Evolutionary conservation across 352 stramenopile genomes (phyloP).

Genomic region (Phytophthora litchii): DNA sequence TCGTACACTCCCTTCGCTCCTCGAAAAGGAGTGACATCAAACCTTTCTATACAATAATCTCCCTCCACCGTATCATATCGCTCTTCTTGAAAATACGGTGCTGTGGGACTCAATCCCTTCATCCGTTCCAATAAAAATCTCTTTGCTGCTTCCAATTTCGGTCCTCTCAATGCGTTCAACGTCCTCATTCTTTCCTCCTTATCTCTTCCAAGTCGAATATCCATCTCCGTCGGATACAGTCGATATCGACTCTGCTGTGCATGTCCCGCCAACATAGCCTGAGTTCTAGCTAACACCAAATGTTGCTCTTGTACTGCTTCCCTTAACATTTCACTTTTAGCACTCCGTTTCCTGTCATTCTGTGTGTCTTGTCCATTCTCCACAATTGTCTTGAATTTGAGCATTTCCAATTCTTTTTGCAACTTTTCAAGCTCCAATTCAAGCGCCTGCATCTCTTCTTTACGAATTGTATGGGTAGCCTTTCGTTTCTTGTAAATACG

Average conservation of each 20-base stretch:
- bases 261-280: conserved; percentile 35
- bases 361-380: conserved; percentile 16
- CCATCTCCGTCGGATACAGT: conserved; percentile 42
- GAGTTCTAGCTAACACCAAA: conserved; percentile 36
- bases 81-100: conserved; percentile 44
- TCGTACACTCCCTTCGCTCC: conserved; percentile 43
- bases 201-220: conserved; percentile 40
- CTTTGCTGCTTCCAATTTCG: conserved; percentile 37
- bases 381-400: conserved; percentile 42
- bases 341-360: conserved; percentile 18
- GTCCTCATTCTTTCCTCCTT: conserved; percentile 28
- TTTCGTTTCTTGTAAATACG: conserved; percentile 50
- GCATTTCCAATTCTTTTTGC: conserved; percentile 38
- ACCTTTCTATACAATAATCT: conserved; percentile 59
- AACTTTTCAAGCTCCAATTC: conserved; percentile 35
- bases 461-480: conserved; percentile 47
- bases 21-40: conserved; percentile 58
- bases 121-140: conserved; percentile 44
- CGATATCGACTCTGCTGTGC: conserved; percentile 28
- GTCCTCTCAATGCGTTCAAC: conserved; percentile 32
- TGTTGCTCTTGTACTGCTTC: conserved; percentile 44
- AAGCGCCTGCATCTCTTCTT: conserved; percentile 48
- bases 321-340: conserved; percentile 24
- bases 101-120: conserved; percentile 23
- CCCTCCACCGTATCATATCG: conserved; percentile 51